Evolutionary conservation across 176 grass and related monocot species (phyloP).

Genomic region (Oryza longistaminata): DNA sequence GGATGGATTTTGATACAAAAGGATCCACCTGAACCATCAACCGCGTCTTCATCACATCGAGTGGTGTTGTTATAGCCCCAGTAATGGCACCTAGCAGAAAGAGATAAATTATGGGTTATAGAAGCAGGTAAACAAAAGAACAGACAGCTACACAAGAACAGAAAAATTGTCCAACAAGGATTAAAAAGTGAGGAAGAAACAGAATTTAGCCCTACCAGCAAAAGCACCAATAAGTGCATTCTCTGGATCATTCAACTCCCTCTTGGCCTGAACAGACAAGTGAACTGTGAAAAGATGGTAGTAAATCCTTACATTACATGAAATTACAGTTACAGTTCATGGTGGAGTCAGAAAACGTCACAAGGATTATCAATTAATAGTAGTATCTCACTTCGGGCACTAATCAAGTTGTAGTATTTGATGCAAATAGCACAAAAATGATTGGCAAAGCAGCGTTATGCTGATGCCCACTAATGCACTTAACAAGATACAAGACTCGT

Average conservation of each 20-base stretch:
- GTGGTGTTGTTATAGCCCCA: constrained; percentile 88
- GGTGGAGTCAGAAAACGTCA: background rate
- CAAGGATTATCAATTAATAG: background rate
- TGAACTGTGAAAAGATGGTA: background rate
- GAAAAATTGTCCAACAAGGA: background rate
- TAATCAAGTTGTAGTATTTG: background rate
- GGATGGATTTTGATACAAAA: constrained; percentile 8
- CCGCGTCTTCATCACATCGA: constrained; percentile 96
- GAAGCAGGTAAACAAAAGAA: background rate
- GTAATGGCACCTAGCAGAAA: constrained; percentile 71
- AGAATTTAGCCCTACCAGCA: constrained; percentile 56
- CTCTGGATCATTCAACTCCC: constrained; percentile 92
- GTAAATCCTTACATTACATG: background rate
- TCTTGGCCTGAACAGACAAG: constrained; percentile 55
- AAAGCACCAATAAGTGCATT: constrained; percentile 97
- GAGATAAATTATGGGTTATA: background rate
- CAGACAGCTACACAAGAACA: background rate
- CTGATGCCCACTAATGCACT: background rate
- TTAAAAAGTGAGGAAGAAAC: background rate
- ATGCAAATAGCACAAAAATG: background rate
- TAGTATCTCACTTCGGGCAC: background rate
- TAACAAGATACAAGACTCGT: background rate
- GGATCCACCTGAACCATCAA: constrained; percentile 86
- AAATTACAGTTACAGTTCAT: background rate
- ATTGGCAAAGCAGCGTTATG: too few relatives aligned